phyloP scores from a whole-genome alignment of 2,329 filamentous ascomycete species.

The Exophiala sp. region DNA sequence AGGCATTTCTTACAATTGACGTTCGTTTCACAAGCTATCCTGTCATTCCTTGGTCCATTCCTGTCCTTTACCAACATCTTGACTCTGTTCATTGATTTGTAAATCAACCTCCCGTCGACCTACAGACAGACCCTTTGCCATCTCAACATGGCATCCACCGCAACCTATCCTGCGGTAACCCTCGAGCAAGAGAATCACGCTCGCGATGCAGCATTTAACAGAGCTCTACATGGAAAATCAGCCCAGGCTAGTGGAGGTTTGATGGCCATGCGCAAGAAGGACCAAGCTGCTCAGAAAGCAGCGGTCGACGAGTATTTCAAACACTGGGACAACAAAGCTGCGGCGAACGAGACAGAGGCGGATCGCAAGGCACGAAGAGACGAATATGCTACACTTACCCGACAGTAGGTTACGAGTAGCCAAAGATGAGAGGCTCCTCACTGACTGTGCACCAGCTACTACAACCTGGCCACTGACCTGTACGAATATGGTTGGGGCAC shows the following conservation, averaged over 20 bases:
- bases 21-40: background rate
- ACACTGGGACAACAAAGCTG: constrained; percentile 87
- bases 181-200: constrained; percentile 79
- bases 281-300: constrained; percentile 70
- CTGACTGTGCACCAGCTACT: constrained; percentile 62
- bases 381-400: constrained; percentile 89
- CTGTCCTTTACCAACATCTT: background rate
- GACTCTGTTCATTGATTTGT: background rate
- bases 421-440: constrained; percentile 23
- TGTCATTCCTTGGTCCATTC: background rate
- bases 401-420: constrained; percentile 65
- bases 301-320: constrained; percentile 93
- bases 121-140: background rate
- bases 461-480: constrained; percentile 92
- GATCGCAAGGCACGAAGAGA: constrained; percentile 75
- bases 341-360: constrained; percentile 75
- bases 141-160: constrained; percentile 48
- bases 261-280: constrained; percentile 77
- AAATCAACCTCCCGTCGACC: background rate
- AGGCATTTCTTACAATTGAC: background rate
- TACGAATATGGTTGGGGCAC: constrained; percentile 98
- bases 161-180: constrained; percentile 29
- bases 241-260: constrained; percentile 69
- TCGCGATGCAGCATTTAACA: constrained; percentile 88
- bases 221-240: constrained; percentile 76